Percentiles rank a stretch among this genome's conserved stretches.
Conservation (phyloP, 2,329 filamentous ascomycete genomes). For the Aspergillus ochraceoroseus region DNA sequence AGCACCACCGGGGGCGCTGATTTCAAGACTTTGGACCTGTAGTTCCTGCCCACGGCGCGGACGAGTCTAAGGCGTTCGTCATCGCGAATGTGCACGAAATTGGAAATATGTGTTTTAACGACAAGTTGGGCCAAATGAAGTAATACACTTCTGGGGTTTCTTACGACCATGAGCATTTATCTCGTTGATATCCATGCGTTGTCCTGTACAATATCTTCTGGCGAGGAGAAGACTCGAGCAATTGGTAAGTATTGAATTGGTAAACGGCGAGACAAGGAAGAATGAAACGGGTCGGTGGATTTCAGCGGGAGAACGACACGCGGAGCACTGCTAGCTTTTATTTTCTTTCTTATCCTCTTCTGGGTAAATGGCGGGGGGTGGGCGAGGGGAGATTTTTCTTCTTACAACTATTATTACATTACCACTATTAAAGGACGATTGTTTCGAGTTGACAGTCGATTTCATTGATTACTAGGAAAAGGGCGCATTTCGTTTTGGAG, state of each 20-base stretch:
- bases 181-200: constrained; percentile 21
- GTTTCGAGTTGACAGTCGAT: constrained; percentile 1
- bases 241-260: too few relatives aligned
- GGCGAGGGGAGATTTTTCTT: neutral
- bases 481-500: constrained; percentile 12
- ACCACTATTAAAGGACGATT: neutral
- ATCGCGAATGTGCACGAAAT: neutral
- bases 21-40: constrained; percentile 43
- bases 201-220: constrained; percentile 23
- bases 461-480: constrained; percentile 11
- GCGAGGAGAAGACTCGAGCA: neutral
- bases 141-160: constrained; percentile 13
- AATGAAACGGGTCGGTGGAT: too few relatives aligned
- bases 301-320: neutral
- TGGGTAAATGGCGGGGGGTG: too few relatives aligned
- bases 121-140: constrained; percentile 14
- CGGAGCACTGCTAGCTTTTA: too few relatives aligned
- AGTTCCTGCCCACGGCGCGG: constrained; percentile 18
- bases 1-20: constrained; percentile 40
- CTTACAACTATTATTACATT: neutral
- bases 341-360: neutral
- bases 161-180: constrained; percentile 5
- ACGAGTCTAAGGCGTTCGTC: too few relatives aligned
- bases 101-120: neutral
- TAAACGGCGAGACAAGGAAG: too few relatives aligned